A percentile compares a stretch with the other conserved stretches of the same genome.
phyloP scores from a whole-genome alignment of 768 basidiomycete species.

The Sporobolomyces phaffii region DNA sequence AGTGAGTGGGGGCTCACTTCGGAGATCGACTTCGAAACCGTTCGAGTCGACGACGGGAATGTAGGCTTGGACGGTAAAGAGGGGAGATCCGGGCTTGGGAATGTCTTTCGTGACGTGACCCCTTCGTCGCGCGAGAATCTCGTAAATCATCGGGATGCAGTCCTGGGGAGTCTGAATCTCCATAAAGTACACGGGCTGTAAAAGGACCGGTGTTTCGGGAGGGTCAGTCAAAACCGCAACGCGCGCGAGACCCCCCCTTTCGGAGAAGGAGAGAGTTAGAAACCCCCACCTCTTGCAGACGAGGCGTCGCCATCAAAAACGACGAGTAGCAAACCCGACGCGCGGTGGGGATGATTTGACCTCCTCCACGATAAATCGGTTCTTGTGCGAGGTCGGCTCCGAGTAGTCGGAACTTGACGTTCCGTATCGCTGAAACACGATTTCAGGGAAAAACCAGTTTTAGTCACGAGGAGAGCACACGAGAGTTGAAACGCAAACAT shows the following conservation, averaged over 20 bases:
- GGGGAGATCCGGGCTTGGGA: constrained; percentile 92
- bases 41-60: constrained; percentile 98
- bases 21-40: constrained; percentile 94
- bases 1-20: constrained; percentile 54
- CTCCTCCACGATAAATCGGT: constrained; percentile 94
- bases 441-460: not conserved
- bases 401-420: constrained; percentile 93
- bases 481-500: not conserved
- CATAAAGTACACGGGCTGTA: constrained; percentile 95
- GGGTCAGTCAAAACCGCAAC: too few species aligned
- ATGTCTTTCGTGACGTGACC: constrained; percentile 99
- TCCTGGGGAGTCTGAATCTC: constrained; percentile 99
- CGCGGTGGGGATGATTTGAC: constrained; percentile 98
- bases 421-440: constrained; percentile 72
- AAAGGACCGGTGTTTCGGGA: too few species aligned
- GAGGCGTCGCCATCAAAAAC: constrained; percentile 75
- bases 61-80: constrained; percentile 96
- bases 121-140: constrained; percentile 92
- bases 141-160: constrained; percentile 97
- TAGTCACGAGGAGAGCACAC: not conserved
- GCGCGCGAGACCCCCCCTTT: too few species aligned
- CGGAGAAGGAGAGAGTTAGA: too few species aligned
- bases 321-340: constrained; percentile 98
- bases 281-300: constrained; percentile 45
- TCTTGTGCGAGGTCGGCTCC: constrained; percentile 89